Evolutionary conservation across 176 grass and related monocot genomes (phyloP).

Genomic region (Eremochloa ophiuroides): DNA sequence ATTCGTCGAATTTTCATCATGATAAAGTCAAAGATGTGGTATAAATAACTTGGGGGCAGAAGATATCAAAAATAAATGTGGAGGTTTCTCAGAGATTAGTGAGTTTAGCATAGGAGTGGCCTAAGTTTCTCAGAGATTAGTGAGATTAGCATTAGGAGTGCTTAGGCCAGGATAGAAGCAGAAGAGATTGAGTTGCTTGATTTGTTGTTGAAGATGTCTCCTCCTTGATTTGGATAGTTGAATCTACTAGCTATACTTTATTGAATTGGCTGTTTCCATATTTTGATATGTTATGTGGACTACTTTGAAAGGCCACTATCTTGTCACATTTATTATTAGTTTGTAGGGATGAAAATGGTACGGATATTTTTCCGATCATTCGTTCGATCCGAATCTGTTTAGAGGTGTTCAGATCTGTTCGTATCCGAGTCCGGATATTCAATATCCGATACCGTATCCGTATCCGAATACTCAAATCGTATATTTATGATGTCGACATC

Average conservation of each 20-base stretch:
- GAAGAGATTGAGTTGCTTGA: background rate
- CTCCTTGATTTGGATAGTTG: background rate
- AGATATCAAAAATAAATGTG: conserved; percentile 16
- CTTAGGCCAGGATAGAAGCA: background rate
- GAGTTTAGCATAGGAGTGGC: background rate
- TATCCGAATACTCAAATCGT: too few species aligned
- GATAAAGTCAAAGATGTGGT: background rate
- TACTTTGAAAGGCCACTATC: background rate
- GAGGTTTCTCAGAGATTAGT: background rate
- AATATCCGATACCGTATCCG: too few species aligned
- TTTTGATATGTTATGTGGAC: background rate
- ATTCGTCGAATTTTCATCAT: conserved; percentile 30
- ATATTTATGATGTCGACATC: too few species aligned
- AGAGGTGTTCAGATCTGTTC: too few species aligned
- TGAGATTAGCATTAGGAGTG: background rate
- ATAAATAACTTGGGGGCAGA: background rate
- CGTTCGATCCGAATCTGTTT: too few species aligned
- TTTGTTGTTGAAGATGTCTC: background rate
- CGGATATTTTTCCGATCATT: too few species aligned
- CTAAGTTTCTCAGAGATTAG: background rate
- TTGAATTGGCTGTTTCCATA: background rate
- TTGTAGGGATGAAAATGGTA: too few species aligned
- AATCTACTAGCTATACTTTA: background rate
- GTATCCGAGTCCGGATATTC: too few species aligned
- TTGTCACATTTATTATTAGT: background rate